A percentile compares a stretch with the other conserved stretches of the same genome.
Evolutionary conservation across 2,329 filamentous ascomycete genomes (phyloP).

Genomic region (Mollisiaceae sp.): DNA sequence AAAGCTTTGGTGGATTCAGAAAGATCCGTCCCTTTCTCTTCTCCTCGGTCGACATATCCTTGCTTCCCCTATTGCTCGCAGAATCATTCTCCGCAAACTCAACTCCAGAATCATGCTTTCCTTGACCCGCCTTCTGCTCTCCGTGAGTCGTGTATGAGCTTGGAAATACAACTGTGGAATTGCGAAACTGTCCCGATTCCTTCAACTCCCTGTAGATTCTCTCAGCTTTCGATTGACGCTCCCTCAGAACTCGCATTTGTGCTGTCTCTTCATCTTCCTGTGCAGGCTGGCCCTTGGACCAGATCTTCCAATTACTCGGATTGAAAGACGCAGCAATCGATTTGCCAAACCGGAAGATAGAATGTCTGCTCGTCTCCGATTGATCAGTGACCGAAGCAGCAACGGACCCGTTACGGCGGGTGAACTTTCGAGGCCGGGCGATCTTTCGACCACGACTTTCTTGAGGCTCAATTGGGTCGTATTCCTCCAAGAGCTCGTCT

Average conservation of each 20-base stretch:
- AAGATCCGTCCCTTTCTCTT: constrained; percentile 37
- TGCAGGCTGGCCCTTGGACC: constrained; percentile 32
- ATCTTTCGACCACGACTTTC: constrained; percentile 26
- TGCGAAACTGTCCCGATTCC: constrained; percentile 50
- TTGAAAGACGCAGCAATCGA: constrained; percentile 59
- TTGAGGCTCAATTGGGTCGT: constrained; percentile 23
- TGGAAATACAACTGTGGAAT: constrained; percentile 33
- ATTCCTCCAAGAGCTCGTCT: constrained; percentile 30
- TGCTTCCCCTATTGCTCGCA: constrained; percentile 14
- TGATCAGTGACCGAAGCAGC: constrained; percentile 31
- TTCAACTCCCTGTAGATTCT: constrained; percentile 60
- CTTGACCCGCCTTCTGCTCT: not conserved
- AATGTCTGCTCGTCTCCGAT: constrained; percentile 41
- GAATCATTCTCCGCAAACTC: constrained; percentile 29
- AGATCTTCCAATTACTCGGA: constrained; percentile 54
- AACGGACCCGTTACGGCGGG: constrained; percentile 26
- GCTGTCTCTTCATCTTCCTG: constrained; percentile 48
- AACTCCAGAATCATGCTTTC: constrained; percentile 41
- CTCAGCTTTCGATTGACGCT: constrained; percentile 52
- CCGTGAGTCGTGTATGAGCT: not conserved
- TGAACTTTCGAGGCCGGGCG: constrained; percentile 25
- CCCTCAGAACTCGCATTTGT: constrained; percentile 49
- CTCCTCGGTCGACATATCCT: constrained; percentile 31
- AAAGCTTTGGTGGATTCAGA: constrained; percentile 30
- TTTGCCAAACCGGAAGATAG: constrained; percentile 61